Evolutionary conservation across 345 rosid species (phyloP).

Genomic region (Eucalyptus polybractea): DNA sequence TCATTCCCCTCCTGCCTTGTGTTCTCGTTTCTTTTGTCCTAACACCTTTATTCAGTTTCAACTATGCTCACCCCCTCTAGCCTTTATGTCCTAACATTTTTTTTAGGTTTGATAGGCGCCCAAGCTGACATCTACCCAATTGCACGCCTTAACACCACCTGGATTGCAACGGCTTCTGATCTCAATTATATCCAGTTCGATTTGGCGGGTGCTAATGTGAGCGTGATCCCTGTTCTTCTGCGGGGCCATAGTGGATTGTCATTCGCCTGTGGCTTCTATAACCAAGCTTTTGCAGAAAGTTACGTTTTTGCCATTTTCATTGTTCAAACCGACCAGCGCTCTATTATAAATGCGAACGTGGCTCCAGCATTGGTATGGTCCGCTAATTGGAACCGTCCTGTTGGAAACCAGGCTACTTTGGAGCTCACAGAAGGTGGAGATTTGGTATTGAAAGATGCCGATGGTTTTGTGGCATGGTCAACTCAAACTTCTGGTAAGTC

Average conservation of each 20-base stretch:
- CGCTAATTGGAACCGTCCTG: not conserved
- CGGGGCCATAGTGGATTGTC: not conserved
- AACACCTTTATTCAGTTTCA: not conserved
- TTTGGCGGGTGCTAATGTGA: not conserved
- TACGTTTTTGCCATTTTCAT: not conserved
- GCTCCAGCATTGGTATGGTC: not conserved
- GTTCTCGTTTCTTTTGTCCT: not conserved
- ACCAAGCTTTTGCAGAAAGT: not conserved
- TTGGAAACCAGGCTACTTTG: not conserved
- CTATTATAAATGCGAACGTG: not conserved
- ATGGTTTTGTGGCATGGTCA: not conserved
- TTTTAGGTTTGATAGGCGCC: not conserved
- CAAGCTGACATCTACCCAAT: not conserved
- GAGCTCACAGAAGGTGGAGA: not conserved
- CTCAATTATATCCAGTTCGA: not conserved
- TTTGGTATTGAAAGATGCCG: too few relatives aligned
- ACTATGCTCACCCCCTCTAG: not conserved
- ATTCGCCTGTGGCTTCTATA: not conserved
- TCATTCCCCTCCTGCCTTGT: not conserved
- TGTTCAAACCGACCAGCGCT: not conserved
- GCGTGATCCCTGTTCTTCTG: not conserved
- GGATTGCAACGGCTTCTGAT: not conserved
- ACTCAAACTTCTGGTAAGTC: not conserved
- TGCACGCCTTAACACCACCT: not conserved
- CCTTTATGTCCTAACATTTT: not conserved